Percentiles rank a stretch among this genome's conserved stretches.
phyloP scores from a whole-genome alignment of 192 early-diverging fungal genomes.

The Pecoramyces ruminantium region DNA sequence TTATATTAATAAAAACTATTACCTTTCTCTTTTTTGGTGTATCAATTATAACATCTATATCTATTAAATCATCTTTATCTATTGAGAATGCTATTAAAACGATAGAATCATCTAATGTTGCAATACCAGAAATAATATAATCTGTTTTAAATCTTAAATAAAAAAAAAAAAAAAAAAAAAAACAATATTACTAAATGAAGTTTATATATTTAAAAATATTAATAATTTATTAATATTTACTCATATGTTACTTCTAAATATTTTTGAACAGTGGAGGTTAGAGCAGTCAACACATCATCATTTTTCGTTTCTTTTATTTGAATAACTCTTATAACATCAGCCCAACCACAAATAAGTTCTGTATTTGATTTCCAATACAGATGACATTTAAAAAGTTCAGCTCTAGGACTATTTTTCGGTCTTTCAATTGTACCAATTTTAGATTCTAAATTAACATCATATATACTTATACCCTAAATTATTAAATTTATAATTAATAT shows the following conservation, averaged over 20 bases:
- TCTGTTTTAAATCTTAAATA: slow-evolving; percentile 50
- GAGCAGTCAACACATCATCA: no score
- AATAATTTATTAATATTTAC: no score
- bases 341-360: slow-evolving; percentile 85
- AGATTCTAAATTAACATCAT: not conserved
- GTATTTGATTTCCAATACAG: slow-evolving; percentile 68
- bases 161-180: not conserved
- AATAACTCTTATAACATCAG: slow-evolving; percentile 74
- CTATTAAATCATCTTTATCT: slow-evolving; percentile 28
- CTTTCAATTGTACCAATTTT: slow-evolving; percentile 44
- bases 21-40: not conserved
- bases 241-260: no score
- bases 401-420: slow-evolving; percentile 53
- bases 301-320: slow-evolving; percentile 33
- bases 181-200: not conserved
- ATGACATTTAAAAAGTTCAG: slow-evolving; percentile 71
- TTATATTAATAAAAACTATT: no score
- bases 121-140: slow-evolving; percentile 67
- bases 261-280: no score
- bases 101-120: slow-evolving; percentile 53
- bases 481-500: no score
- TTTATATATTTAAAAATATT: no score
- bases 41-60: slow-evolving; percentile 21
- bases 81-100: slow-evolving; percentile 52
- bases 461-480: not conserved